Base-by-base conservation (phyloP, 2,329 filamentous ascomycete genomes). In the Exserohilum turcica region DNA sequence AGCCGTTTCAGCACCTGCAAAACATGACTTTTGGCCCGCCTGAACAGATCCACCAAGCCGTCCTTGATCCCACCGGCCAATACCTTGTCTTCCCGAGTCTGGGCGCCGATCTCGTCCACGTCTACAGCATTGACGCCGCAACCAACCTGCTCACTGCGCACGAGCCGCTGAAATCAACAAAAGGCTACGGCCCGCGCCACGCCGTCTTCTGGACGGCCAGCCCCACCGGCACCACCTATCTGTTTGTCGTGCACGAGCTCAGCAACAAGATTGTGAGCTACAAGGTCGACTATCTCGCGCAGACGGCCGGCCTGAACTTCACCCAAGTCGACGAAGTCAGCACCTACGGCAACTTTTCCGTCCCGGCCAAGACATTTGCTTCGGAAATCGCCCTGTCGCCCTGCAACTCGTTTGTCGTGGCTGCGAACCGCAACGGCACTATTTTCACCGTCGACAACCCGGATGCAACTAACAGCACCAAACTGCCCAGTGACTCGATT, bases 1-100 rank as follows among this genome's bases (percentile, higher is more conserved):
- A 51, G 12, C 35, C 44, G 7, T 62, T 63, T 21, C 45, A 53
- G 13, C 47, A 47, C 12, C 55, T 76, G 8, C 75, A 82, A 57
- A 72, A 68, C 31, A 72, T 82, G 61, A 69, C 68, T 35, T 82
- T 78, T 9, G 50, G 76, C 35, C 52, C 66, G 1, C 57, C 63
- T 4, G 72, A 36, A 76, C 79, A 87, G 66, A 86, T 86, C 15
- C 87, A 90, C 71, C 76, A 87, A 66, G 80, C 83, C n/a, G 69
- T 88, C 45, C 67, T 87, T 29, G 87, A 90, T 67, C 87, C 87
- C 6, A 87, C 84, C 2, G 82, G 81, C 5, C 65, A 77, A n/a
- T 90, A 82, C 70, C 63, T 89, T 24, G 65, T 89, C 7, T 80
- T 85, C 7, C 86, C 87, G 1, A 88, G 90, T 61, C 78, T 92